Evolutionary conservation across 2,329 filamentous ascomycete genomes (phyloP).

Genomic region (Xylaria sp.): DNA sequence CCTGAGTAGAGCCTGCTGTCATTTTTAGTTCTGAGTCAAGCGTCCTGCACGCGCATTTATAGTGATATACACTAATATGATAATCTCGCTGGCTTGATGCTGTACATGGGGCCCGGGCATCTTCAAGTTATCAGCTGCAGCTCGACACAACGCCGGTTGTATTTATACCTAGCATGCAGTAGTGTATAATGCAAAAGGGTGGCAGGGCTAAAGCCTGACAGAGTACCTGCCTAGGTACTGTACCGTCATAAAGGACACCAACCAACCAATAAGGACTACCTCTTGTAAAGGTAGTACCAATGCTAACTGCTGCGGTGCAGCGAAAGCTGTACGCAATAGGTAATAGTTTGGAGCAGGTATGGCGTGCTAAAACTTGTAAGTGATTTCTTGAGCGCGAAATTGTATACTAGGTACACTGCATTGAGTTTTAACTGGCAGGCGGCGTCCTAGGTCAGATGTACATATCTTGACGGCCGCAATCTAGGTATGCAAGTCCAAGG

Average conservation of each 20-base stretch:
- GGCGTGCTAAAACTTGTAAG: neutral
- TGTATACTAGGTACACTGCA: neutral
- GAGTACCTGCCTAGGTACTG: neutral
- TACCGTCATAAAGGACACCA: neutral
- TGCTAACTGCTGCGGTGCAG: neutral
- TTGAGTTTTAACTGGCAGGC: neutral
- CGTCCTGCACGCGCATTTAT: neutral
- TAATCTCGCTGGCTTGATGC: neutral
- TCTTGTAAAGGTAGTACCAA: neutral
- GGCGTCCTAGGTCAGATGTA: neutral
- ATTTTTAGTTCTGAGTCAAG: neutral
- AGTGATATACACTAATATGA: neutral
- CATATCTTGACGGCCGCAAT: no score
- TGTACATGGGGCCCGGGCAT: neutral
- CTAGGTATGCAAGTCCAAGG: neutral
- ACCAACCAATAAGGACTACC: neutral
- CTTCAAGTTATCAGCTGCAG: constrained; percentile 5
- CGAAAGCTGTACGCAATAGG: neutral
- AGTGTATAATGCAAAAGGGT: constrained; percentile 7
- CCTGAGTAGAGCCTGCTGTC: neutral
- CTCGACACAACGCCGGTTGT: neutral
- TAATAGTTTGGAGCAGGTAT: neutral
- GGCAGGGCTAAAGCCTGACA: neutral
- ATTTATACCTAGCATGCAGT: neutral
- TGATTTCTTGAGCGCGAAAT: neutral